Conservation (phyloP, 164 flowering plant species). For the Magnolia sinica region DNA sequence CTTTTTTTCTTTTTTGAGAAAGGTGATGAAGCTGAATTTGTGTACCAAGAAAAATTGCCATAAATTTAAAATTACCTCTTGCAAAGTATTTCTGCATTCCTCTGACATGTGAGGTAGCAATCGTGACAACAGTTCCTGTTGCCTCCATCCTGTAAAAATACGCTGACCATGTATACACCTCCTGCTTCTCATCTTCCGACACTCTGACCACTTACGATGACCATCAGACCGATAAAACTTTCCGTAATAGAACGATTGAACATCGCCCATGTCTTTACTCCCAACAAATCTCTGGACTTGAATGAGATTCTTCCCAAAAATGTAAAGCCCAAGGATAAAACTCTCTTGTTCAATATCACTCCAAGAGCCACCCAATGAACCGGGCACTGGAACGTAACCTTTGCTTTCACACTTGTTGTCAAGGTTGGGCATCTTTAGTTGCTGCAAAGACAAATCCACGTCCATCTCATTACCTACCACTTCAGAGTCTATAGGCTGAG, state of each 20-base stretch:
- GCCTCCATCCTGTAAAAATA: conserved; percentile 76
- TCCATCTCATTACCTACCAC: conserved; percentile 9
- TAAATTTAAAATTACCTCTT: conserved; percentile 51
- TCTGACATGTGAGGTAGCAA: conserved; percentile 45
- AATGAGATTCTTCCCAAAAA: conserved; percentile 79
- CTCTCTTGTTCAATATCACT: conserved; percentile 51
- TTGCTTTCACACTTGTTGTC: conserved; percentile 6
- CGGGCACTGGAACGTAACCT: conserved; percentile 41
- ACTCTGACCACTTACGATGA: conserved; percentile 64
- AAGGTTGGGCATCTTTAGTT: conserved; percentile 5
- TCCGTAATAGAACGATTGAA: conserved; percentile 76
- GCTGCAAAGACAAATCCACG: conserved; percentile 7
- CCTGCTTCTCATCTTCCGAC: conserved; percentile 57
- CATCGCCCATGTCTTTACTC: conserved; percentile 57
- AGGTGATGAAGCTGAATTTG: neutral
- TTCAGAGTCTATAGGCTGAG: conserved; percentile 12
- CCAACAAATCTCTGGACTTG: conserved; percentile 57
- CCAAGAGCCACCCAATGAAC: conserved; percentile 44
- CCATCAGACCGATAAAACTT: conserved; percentile 54
- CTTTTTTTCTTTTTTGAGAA: neutral
- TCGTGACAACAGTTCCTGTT: conserved; percentile 72
- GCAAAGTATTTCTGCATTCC: conserved; percentile 36
- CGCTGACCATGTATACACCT: conserved; percentile 53
- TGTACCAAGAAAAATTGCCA: neutral
- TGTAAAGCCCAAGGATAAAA: conserved; percentile 81